These are phyloP conservation scores for Fusarium camptoceras DNA, from an alignment of 2,329 filamentous ascomycete genomes.

Conservation along the genomic window DNA sequence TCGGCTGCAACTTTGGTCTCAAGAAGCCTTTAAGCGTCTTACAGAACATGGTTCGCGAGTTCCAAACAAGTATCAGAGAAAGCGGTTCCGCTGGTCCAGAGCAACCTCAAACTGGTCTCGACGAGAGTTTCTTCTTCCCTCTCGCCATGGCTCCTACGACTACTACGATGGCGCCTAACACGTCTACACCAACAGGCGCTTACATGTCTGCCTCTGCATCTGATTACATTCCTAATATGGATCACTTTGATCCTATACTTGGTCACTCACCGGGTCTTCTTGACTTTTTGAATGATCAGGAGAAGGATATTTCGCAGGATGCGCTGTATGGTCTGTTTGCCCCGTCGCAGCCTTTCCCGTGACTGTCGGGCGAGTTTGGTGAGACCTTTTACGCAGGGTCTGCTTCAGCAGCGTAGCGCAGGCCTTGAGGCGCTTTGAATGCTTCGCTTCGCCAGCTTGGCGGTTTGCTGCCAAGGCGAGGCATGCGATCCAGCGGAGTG, in stretches of 20 bases:
- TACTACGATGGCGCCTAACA: conserved; percentile 14
- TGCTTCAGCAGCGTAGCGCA: conserved; percentile 18
- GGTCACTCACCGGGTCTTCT: conserved; percentile 45
- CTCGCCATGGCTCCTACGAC: conserved; percentile 44
- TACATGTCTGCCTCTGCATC: conserved; percentile 35
- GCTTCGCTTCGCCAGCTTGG: conserved; percentile 5
- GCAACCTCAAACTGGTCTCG: conserved; percentile 41
- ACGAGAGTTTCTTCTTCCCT: conserved; percentile 49
- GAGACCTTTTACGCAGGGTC: conserved; percentile 36
- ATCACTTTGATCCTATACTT: conserved; percentile 44
- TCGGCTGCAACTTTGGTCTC: conserved; percentile 53
- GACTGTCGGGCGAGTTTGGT: conserved; percentile 38
- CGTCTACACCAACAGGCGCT: conserved; percentile 28
- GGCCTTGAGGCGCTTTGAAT: background rate
- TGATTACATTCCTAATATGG: conserved; percentile 42
- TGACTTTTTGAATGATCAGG: conserved; percentile 48
- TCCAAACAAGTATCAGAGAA: conserved; percentile 48
- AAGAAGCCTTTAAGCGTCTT: conserved; percentile 51
- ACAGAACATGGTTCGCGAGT: conserved; percentile 50
- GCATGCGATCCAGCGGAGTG: background rate
- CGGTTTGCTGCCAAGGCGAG: background rate
- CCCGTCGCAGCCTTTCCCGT: conserved; percentile 47
- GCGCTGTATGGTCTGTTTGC: conserved; percentile 49
- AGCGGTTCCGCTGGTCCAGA: conserved; percentile 37
- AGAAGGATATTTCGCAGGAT: conserved; percentile 49